Base-by-base conservation (phyloP, 2,329 filamentous ascomycete species). In the Endocalyx cinctus region DNA sequence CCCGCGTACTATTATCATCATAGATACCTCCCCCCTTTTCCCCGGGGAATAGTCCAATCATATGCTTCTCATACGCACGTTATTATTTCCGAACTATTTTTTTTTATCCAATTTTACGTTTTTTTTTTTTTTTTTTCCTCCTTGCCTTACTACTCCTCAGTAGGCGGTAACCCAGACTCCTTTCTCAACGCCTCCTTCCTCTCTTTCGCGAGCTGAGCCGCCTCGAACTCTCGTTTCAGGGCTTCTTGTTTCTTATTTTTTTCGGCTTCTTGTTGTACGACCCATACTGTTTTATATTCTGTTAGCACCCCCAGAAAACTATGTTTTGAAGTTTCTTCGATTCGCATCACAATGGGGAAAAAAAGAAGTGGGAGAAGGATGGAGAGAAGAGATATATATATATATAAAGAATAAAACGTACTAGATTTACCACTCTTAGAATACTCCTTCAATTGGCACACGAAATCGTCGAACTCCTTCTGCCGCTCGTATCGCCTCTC, bases 361-460 rank as follows among this genome's bases (percentile, higher is more conserved):
- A 20, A 17, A 18, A 11, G 7, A 33, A 25, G 19, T 31, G 10
- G 3, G 6, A 17, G 31, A 23, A 18, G 26, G 19, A 30, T 15
- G n/a, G 11, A 17, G 12, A 20, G 12, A 29, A 14, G 18, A 16
- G 27, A n/a, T n/a, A n/a, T n/a, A n/a, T n/a, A n/a, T n/a, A n/a
- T n/a, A n/a, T n/a, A n/a, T n/a, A n/a, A n/a, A n/a, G n/a, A n/a
- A n/a, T n/a, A n/a, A 31, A 15, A 67, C 82, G 41, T 71, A 94
- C 88, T 94, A 27, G 86, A 86, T 66, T 90, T 95, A 55, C 94
- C 83, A 11, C 84, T 92, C 66, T 89, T 94, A 17, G 87, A 85
- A 59, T 89, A 87, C 50, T 90, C 78, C 70, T 94, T 96, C 56
- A 98, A 63, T 50, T 82, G 79, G 30, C 56, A 74, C 17, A 96